Evolutionary conservation across 164 flowering plant species (phyloP).

Genomic region (Amborella trichopoda): DNA sequence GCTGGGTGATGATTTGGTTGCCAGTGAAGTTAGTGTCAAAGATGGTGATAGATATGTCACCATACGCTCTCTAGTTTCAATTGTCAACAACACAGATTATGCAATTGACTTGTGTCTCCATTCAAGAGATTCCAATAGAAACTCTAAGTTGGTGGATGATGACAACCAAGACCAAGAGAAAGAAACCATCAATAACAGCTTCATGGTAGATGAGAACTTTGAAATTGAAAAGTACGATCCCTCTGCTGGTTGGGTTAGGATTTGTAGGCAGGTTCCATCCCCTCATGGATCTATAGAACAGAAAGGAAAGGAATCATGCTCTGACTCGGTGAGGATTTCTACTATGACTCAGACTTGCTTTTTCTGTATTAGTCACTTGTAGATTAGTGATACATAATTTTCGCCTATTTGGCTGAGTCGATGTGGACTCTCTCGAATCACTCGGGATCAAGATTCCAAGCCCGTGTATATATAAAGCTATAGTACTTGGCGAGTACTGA

Average conservation of each 20-base stretch:
- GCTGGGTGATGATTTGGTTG: slow-evolving; percentile 80
- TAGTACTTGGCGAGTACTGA: no score
- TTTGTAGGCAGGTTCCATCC: slow-evolving; percentile 4
- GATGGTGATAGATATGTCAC: slow-evolving; percentile 74
- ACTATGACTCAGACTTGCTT: no score
- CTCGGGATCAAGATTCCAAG: no score
- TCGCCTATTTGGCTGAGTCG: no score
- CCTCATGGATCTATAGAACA: slow-evolving; percentile 10
- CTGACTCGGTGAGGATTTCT: slow-evolving; percentile 22
- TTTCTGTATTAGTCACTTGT: no score
- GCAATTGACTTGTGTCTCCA: slow-evolving; percentile 61
- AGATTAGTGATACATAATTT: no score
- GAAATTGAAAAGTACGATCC: slow-evolving; percentile 57
- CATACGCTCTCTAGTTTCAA: slow-evolving; percentile 83
- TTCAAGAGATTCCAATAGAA: slow-evolving; percentile 20
- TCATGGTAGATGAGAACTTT: slow-evolving; percentile 42
- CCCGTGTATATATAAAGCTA: no score
- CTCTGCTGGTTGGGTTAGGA: slow-evolving; percentile 52
- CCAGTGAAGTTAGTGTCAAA: slow-evolving; percentile 76
- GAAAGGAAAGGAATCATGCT: slow-evolving; percentile 10
- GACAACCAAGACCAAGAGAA: slow-evolving; percentile 12
- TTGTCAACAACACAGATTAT: slow-evolving; percentile 57
- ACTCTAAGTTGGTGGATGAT: slow-evolving; percentile 14
- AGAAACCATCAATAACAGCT: slow-evolving; percentile 8
- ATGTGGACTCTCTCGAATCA: no score